phyloP scores from a whole-genome alignment of 176 grass and related monocot species.

The Sorghum bicolor region DNA sequence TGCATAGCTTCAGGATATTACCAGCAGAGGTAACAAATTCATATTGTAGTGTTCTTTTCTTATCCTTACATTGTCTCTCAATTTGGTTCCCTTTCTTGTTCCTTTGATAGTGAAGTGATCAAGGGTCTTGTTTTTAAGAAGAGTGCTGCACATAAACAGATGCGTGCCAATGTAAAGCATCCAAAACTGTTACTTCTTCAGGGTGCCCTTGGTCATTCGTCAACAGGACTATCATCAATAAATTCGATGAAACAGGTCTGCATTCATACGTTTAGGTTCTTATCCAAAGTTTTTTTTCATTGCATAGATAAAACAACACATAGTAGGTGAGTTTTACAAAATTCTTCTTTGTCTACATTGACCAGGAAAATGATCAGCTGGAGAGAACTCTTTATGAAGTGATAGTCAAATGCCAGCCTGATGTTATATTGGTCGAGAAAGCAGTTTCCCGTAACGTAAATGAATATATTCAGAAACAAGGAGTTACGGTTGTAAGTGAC shows the following conservation, averaged over 20 bases:
- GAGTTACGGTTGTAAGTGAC: slow-evolving; percentile 77
- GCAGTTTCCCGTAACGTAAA: slow-evolving; percentile 71
- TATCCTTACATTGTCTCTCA: slow-evolving; percentile 1
- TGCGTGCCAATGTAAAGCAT: slow-evolving; percentile 50
- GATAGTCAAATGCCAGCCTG: slow-evolving; percentile 52
- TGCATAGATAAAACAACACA: slow-evolving; percentile 2
- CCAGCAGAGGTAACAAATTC: slow-evolving; percentile 61
- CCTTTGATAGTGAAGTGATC: slow-evolving; percentile 79
- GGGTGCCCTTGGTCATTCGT: slow-evolving; percentile 47
- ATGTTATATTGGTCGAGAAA: slow-evolving; percentile 94
- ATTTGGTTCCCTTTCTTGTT: slow-evolving; percentile 17
- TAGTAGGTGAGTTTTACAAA: slow-evolving; percentile 20
- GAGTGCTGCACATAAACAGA: slow-evolving; percentile 70
- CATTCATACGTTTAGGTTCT: slow-evolving; percentile 2
- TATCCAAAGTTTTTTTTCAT: background rate
- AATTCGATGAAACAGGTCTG: slow-evolving; percentile 70
- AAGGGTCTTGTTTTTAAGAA: slow-evolving; percentile 98
- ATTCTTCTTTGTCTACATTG: slow-evolving; percentile 15
- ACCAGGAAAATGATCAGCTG: slow-evolving; percentile 77
- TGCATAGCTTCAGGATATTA: slow-evolving; percentile 70
- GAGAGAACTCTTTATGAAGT: slow-evolving; percentile 65
- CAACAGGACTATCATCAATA: slow-evolving; percentile 57
- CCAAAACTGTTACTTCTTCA: slow-evolving; percentile 63
- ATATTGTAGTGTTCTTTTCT: slow-evolving; percentile 2
- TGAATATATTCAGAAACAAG: slow-evolving; percentile 66